phyloP scores from a whole-genome alignment of 768 basidiomycete genomes.

The Tylopilus plumbeoviolaceoides region DNA sequence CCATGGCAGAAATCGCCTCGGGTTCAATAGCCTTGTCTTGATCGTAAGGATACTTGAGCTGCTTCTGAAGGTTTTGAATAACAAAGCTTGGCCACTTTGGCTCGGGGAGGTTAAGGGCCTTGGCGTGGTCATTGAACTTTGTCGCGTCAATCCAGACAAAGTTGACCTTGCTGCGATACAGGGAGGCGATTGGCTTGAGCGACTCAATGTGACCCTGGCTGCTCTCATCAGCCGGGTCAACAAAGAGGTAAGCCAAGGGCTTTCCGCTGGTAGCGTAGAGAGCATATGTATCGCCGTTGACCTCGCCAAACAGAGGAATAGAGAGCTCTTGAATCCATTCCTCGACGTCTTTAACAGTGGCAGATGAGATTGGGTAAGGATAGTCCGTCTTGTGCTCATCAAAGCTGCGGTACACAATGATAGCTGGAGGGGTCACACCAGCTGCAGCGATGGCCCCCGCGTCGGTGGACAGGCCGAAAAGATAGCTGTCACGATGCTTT shows the following conservation, averaged over 20 bases:
- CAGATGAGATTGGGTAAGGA: constrained; percentile 54
- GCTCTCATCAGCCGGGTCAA: constrained; percentile 70
- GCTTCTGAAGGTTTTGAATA: constrained; percentile 76
- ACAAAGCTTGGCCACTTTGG: constrained; percentile 93
- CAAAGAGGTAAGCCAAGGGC: constrained; percentile 92
- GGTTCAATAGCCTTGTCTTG: constrained; percentile 61
- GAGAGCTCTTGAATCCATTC: constrained; percentile 81
- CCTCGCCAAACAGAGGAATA: constrained; percentile 86
- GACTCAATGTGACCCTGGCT: constrained; percentile 62
- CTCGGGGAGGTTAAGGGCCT: constrained; percentile 83
- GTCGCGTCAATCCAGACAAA: constrained; percentile 98
- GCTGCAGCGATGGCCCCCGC: constrained; percentile 61
- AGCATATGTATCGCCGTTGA: constrained; percentile 90
- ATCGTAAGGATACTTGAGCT: constrained; percentile 87
- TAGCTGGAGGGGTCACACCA: constrained; percentile 73
- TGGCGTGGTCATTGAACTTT: constrained; percentile 94
- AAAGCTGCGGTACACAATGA: constrained; percentile 89
- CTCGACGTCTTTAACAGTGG: constrained; percentile 58
- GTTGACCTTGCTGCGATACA: constrained; percentile 85
- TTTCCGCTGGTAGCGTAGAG: constrained; percentile 76
- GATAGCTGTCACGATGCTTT: constrained; percentile 85
- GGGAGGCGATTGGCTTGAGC: constrained; percentile 72
- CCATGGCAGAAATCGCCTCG: constrained; percentile 53
- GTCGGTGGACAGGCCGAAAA: constrained; percentile 87
- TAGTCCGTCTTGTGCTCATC: constrained; percentile 77